Evolutionary conservation across 192 early-diverging fungal genomes (phyloP).

Genomic region (Coemansia erecta): DNA sequence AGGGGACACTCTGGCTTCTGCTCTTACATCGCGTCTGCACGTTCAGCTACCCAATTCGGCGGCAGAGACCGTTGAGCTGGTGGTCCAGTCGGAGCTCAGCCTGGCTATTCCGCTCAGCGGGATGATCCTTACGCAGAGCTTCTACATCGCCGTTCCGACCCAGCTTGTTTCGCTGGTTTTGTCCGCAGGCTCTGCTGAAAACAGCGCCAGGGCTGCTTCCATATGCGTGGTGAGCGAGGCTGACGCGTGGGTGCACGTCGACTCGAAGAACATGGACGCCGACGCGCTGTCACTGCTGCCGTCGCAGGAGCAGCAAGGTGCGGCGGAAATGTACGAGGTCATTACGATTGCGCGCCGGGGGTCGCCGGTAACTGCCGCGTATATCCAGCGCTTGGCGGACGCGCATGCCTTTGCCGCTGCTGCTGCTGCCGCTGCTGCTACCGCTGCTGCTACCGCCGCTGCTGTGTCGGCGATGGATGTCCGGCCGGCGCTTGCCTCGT

Average conservation of each 20-base stretch:
- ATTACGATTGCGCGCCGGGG: background rate
- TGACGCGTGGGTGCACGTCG: background rate
- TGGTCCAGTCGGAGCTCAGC: constrained; percentile 11
- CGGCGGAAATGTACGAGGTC: background rate
- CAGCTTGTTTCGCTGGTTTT: constrained; percentile 1
- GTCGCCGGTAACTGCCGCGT: background rate
- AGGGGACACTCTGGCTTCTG: background rate
- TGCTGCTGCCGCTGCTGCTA: too few species aligned
- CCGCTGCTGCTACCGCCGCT: too few species aligned
- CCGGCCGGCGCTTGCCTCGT: background rate
- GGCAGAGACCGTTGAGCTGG: background rate
- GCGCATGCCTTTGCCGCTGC: too few species aligned
- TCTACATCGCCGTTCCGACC: constrained; percentile 6
- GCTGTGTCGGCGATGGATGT: too few species aligned
- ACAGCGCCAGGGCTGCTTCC: background rate
- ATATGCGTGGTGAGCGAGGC: constrained; percentile 2
- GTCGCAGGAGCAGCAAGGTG: background rate
- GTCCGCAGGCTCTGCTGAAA: background rate
- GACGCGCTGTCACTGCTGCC: background rate
- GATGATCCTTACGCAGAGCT: constrained; percentile 12
- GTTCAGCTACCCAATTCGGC: constrained; percentile 5
- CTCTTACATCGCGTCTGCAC: constrained; percentile 5
- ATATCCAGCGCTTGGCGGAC: background rate
- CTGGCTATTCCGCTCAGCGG: background rate
- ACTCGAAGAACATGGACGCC: constrained; percentile 1